Evolutionary conservation across 495 filamentous ascomycete genomes (phyloP), one percentile per base, ranked within the genome.

Genomic region (Penicillium coprophilum): DNA sequence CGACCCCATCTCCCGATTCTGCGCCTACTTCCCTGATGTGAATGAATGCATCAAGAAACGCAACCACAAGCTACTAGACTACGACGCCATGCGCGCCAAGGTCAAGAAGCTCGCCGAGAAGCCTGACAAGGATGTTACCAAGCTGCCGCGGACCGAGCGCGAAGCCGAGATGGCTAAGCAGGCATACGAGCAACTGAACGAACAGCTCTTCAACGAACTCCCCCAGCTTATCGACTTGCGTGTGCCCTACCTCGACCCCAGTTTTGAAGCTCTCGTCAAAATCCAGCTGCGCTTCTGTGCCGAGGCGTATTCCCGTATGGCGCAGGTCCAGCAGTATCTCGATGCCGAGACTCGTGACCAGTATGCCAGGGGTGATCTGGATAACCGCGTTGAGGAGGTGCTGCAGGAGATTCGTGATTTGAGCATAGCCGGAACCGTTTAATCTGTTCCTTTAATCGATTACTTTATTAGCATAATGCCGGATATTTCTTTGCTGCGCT

Each of bases 11-110:
- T 85, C 85, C 55, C 82, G 91, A 45, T 98, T 97, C 77, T 97
- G 94, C 71, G 90, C 92, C 53, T 98, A 98, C 77, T 98, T 98
- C 75, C 95, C 95, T 6, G 94, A 98, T 69, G 92, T 97, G 60
- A 98, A 98, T 72, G 91, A 96, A 76, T 97, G 95, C 70, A 97
- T 98, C 72, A 97, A 97, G 74, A 98, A 98, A 73, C 88, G 94
- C 66, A 90, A 96, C 61, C 87, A 97, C 82, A 98, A 98, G 65
- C 85, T 97, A 45, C 88, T 97, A 62, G 94, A 98, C 74, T 98
- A 97, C 79, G 94, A 98, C 73, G 84, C 91, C 30, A 88, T 96
- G 75, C 89, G 94, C 44, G 90, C 92, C 45, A 93, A 92, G 68
- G 94, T 97, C 56, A 96, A 96, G 81, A 93, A 91, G 72, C 82